phyloP scores from a whole-genome alignment of 768 basidiomycete genomes.

The Candolleomyces efflorescens region DNA sequence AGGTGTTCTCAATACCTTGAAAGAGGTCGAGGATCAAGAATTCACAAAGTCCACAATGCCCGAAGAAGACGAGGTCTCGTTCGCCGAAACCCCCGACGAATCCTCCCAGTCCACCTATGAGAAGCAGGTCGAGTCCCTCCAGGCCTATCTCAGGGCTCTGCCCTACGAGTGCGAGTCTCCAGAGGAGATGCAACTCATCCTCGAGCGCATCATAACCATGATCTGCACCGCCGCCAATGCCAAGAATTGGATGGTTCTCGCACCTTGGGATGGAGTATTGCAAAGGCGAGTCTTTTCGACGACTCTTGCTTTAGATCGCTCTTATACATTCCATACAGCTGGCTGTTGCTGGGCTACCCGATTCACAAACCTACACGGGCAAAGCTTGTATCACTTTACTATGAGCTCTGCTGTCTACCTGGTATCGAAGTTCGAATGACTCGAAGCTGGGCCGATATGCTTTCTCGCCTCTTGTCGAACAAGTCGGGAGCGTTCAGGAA shows the following conservation, averaged over 20 bases:
- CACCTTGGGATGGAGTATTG: slow-evolving; percentile 75
- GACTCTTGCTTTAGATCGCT: background rate
- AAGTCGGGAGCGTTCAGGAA: slow-evolving; percentile 64
- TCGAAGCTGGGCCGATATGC: slow-evolving; percentile 76
- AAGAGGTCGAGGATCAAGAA: no score
- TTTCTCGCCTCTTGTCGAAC: slow-evolving; percentile 63
- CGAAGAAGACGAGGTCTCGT: slow-evolving; percentile 58
- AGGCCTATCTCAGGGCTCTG: slow-evolving; percentile 60
- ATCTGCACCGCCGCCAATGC: slow-evolving; percentile 68
- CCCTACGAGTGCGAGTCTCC: slow-evolving; percentile 72
- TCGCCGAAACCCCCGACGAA: slow-evolving; percentile 34
- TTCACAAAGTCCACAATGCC: slow-evolving; percentile 22
- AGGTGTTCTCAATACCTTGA: no score
- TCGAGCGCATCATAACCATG: slow-evolving; percentile 66
- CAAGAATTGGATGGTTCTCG: slow-evolving; percentile 69
- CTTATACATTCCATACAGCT: slow-evolving; percentile 37
- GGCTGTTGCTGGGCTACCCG: slow-evolving; percentile 80
- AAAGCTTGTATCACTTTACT: slow-evolving; percentile 71
- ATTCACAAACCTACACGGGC: slow-evolving; percentile 64
- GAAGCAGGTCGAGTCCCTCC: slow-evolving; percentile 56
- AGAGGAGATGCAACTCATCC: slow-evolving; percentile 65
- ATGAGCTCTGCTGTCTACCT: slow-evolving; percentile 72
- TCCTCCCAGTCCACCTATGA: slow-evolving; percentile 42
- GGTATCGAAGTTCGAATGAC: slow-evolving; percentile 70
- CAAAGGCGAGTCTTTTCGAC: slow-evolving; percentile 54